Evolutionary conservation across 192 early-diverging fungal species (phyloP).

Genomic region (Lunasporangiospora selenospora): DNA sequence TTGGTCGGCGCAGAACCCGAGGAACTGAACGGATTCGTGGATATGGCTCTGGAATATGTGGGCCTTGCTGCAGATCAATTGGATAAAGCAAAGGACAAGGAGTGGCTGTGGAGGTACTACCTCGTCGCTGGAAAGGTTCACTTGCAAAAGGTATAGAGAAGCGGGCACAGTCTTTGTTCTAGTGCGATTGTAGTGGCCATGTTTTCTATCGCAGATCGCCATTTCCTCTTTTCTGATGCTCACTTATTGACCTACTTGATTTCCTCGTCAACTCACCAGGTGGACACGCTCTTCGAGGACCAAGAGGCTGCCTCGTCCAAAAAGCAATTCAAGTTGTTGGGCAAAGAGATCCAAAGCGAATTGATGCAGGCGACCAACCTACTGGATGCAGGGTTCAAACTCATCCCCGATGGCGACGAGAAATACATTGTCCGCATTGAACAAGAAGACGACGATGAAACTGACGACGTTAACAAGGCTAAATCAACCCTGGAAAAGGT

Average conservation of each 20-base stretch:
- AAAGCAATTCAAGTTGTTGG: constrained; percentile 30
- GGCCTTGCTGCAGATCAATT: constrained; percentile 32
- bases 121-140: constrained; percentile 40
- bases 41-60: constrained; percentile 33
- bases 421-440: constrained; percentile 37
- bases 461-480: no score
- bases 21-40: constrained; percentile 37
- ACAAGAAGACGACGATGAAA: no score
- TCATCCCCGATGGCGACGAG: constrained; percentile 33
- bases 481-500: constrained; percentile 47
- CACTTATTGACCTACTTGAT: no score
- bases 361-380: constrained; percentile 27
- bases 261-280: constrained; percentile 9
- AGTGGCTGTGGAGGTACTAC: constrained; percentile 43
- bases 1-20: constrained; percentile 32
- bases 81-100: constrained; percentile 4
- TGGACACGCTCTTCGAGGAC: constrained; percentile 35
- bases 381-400: constrained; percentile 19
- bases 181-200: no score
- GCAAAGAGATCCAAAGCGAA: constrained; percentile 31
- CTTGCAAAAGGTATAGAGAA: constrained; percentile 24
- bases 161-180: no score
- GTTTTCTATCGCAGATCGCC: no score
- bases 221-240: no score
- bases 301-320: constrained; percentile 39